Base-by-base conservation (phyloP, 768 basidiomycete species). In the Mycena latifolia region DNA sequence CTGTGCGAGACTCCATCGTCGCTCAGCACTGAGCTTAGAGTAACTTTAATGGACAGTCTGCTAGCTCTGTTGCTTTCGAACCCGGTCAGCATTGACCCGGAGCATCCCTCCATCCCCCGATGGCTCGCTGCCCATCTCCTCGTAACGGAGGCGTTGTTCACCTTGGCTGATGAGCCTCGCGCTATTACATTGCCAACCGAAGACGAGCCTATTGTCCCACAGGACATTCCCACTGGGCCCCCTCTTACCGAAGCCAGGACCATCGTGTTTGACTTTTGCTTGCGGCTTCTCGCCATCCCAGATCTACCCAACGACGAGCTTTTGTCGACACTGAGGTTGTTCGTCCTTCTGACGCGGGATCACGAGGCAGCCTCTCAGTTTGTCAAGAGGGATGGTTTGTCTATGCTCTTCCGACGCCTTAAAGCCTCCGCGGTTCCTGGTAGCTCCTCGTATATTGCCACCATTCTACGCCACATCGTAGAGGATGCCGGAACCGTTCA, bases 81-180 rank as follows among this genome's bases (percentile, higher is more conserved):
- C 71, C 83, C 83, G 18, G 74, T 78, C 37, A 85, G 82, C 61
- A 78, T 79, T 47, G 85, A 87, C 59, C 79, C 82, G 3, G 85
- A 85, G n/a, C 86, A 87, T 55, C 83, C 86, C 5, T 76, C 73
- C 22, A 79, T 86, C 31, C 95, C 97, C 11, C 89, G 87, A 72
- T 99, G 98, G 98, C 85, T 97, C 6, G 89, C 95, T 1, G 86
- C 93, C 2, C 89, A 92, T 71, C 82, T 99, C 15, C 86, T 98
- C 15, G 92, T 96, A 54, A 89, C 90, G 8, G 96, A 99, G 74
- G 88, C 92, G 20, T 79, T 98, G 50, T 84, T 98, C 33, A 89
- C 89, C 20, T 80, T 91, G 22, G 88, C 90, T 1, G 92, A 93
- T 54, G 91, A 92, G 45, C 90, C 95, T 59, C 82, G 85, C 52